Conservation (phyloP, 139 green algal genomes). For the Bryopsis sp. region DNA sequence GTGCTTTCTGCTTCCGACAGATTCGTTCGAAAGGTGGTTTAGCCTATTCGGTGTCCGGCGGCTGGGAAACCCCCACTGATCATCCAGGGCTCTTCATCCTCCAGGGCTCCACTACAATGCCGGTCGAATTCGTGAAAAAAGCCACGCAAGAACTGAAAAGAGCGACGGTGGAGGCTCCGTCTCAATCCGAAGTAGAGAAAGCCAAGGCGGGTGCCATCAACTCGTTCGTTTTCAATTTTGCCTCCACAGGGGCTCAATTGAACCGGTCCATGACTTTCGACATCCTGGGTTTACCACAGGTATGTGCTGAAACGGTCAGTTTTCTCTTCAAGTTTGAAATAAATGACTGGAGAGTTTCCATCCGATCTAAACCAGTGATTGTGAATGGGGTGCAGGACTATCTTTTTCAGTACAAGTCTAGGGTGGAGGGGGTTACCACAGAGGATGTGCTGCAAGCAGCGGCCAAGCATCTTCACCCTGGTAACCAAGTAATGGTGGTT, state of each 20-base stretch:
- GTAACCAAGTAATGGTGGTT: conserved; percentile 19
- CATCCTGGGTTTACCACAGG: conserved; percentile 58
- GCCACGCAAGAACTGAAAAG: not conserved
- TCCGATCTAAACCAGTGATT: too few relatives aligned
- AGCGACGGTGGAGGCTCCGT: not conserved
- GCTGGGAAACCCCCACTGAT: conserved; percentile 56
- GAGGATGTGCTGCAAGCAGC: conserved; percentile 46
- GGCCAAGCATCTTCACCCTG: conserved; percentile 48
- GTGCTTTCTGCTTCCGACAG: conserved; percentile 18
- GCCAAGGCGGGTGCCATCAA: conserved; percentile 57
- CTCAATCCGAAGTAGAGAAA: conserved; percentile 17
- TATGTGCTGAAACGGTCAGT: conserved; percentile 17
- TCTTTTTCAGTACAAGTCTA: conserved; percentile 41
- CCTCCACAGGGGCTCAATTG: conserved; percentile 44
- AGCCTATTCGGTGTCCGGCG: conserved; percentile 58
- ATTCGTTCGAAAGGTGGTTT: conserved; percentile 61
- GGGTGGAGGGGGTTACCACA: conserved; percentile 39
- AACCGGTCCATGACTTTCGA: conserved; percentile 45
- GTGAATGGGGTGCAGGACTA: conserved; percentile 44
- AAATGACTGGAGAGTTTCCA: too few relatives aligned
- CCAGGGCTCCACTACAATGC: not conserved
- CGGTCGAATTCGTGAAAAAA: not conserved
- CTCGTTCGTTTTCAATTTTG: conserved; percentile 78
- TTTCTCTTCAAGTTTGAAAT: too few relatives aligned
- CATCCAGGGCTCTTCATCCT: conserved; percentile 56